Evolutionary conservation across 805 yeast species (phyloP), one percentile per base, ranked within the genome.

Genomic region (Metschnikowia proteae): DNA sequence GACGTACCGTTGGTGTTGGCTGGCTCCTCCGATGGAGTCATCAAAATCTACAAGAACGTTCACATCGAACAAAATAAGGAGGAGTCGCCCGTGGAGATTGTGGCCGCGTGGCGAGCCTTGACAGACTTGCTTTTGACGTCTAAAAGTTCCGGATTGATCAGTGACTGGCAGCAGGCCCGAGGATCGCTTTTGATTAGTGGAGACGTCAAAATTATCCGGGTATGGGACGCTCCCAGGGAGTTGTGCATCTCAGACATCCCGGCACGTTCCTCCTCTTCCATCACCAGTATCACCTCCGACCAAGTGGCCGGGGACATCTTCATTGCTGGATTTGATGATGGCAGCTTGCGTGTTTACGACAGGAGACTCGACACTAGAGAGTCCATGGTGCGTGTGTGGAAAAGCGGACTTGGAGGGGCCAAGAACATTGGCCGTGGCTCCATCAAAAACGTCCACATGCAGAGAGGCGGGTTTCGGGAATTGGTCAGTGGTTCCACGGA

Each of bases 201-300:
- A 40, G 98, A 94, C 70, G 96, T 88, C 6, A 88, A 91, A 59
- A 83, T 90, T 25, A 88, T 94, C 47, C 74, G 96, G 49, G 75
- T 91, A 1, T 94, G 99, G 99, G 98, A 94, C 68, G 98, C 98
- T 0, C 94, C 96, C 9, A 74, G 97, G 32, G 99, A 94, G 61
- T 74, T 86, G 45, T 86, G 96, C 61, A 76, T 88, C 42, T 80
- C 81, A 13, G 97, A 90, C 59, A 85, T 94, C 43, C 97, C 98
- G 0, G 95, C 96, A 0, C 77, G 97, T 48, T 88, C 96, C 0
- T 82, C 96, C 0, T 83, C 92, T 17, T 82, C 92, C n/a, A 85
- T 94, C 44, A 86, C 96, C 0, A 78, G 95, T 0, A 70, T 94
- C 45, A 91, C 98, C 0, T 89, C 97, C 0, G 99, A 94, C 62